A percentile compares a stretch with the other conserved stretches of the same genome.
Conservation (phyloP, 83 land plant species). For the Isoetes engelmannii region DNA sequence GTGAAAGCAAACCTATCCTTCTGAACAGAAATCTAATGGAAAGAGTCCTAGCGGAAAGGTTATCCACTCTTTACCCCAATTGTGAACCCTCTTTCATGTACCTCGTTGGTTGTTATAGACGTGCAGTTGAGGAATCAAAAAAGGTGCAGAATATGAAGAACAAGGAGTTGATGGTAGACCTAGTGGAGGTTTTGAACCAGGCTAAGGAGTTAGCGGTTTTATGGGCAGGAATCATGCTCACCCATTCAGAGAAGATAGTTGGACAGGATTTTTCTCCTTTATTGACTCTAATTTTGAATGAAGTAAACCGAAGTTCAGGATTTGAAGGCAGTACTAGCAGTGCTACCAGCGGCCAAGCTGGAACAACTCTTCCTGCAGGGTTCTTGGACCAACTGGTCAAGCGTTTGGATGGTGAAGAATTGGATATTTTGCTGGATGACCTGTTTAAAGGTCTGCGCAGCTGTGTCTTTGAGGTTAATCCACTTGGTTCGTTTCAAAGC, state of each 20-base stretch:
- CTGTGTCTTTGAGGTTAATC: slow-evolving; percentile 53
- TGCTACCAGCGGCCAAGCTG: slow-evolving; percentile 13
- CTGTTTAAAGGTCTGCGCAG: slow-evolving; percentile 60
- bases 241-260: slow-evolving; percentile 70
- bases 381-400: slow-evolving; percentile 64
- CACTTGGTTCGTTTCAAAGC: slow-evolving; percentile 75
- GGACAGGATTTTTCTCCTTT: too few species aligned
- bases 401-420: slow-evolving; percentile 48
- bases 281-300: slow-evolving; percentile 46
- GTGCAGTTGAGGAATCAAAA: slow-evolving; percentile 63
- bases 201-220: slow-evolving; percentile 57
- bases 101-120: slow-evolving; percentile 57
- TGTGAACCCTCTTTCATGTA: slow-evolving; percentile 57
- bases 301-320: slow-evolving; percentile 33
- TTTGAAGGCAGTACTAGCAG: slow-evolving; percentile 30
- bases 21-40: slow-evolving; percentile 67
- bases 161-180: slow-evolving; percentile 28
- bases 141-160: slow-evolving; percentile 66
- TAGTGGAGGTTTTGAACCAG: slow-evolving; percentile 44
- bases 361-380: slow-evolving; percentile 45
- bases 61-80: slow-evolving; percentile 28
- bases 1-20: slow-evolving; percentile 53
- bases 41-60: slow-evolving; percentile 61
- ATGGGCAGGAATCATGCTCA: slow-evolving; percentile 65
- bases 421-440: slow-evolving; percentile 45